Percentiles rank a stretch among this genome's conserved stretches.
Evolutionary conservation across 768 basidiomycete species (phyloP).

Genomic region (Trametes coccinea): DNA sequence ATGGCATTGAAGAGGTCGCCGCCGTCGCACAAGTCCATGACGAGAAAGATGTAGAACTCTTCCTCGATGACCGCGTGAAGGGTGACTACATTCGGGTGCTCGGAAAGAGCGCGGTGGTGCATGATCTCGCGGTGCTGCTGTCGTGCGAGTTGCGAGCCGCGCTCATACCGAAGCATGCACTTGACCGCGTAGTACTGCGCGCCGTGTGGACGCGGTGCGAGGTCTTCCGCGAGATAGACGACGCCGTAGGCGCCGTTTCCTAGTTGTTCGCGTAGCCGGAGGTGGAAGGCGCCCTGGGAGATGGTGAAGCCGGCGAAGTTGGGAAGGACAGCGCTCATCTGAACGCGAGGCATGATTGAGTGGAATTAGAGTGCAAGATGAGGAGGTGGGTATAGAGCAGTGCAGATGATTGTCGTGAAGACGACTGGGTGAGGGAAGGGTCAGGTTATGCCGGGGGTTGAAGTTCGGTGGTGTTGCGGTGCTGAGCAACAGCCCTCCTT

Average conservation of each 20-base stretch:
- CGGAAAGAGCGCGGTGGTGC: conserved; percentile 24
- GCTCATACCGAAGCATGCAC: conserved; percentile 27
- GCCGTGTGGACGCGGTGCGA: conserved; percentile 12
- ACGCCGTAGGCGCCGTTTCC: conserved; percentile 33
- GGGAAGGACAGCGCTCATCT: conserved; percentile 31
- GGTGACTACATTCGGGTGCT: conserved; percentile 26
- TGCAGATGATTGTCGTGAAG: not conserved
- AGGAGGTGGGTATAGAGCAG: not conserved
- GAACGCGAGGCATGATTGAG: conserved; percentile 19
- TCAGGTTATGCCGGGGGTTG: not conserved
- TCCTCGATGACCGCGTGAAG: conserved; percentile 30
- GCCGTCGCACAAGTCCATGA: conserved; percentile 32
- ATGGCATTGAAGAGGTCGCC: conserved; percentile 55
- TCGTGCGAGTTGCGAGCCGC: conserved; percentile 19
- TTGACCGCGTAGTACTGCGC: conserved; percentile 30
- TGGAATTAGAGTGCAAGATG: not conserved
- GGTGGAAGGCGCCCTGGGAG: conserved; percentile 10
- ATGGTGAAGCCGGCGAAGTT: conserved; percentile 26
- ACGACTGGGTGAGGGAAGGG: not conserved
- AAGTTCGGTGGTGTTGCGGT: not conserved
- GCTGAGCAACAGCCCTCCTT: not conserved
- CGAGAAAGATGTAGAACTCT: conserved; percentile 33
- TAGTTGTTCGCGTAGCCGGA: conserved; percentile 23
- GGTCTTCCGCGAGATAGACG: conserved; percentile 31
- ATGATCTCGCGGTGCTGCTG: conserved; percentile 30